Evolutionary conservation across 169 alveolate genomes (phyloP).

Genomic region (Eimeria praecox): DNA sequence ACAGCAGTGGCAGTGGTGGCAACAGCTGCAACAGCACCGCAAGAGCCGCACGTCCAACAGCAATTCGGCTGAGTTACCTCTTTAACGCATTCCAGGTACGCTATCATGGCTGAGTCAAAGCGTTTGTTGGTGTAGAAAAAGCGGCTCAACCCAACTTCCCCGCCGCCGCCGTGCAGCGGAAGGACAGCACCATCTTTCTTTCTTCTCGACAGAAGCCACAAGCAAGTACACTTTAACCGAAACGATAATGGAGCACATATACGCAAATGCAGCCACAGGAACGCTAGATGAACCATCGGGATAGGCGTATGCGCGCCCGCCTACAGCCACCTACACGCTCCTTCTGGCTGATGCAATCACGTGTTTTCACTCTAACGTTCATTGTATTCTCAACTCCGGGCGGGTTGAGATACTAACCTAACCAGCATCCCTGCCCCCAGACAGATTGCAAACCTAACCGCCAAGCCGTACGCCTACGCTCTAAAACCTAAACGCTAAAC

Average conservation of each 20-base stretch:
- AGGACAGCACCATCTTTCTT: slow-evolving; percentile 69
- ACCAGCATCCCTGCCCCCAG: background rate
- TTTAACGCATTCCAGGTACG: slow-evolving; percentile 78
- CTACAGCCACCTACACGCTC: background rate
- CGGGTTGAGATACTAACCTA: background rate
- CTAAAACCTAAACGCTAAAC: background rate
- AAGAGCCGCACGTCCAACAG: background rate
- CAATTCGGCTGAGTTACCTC: background rate
- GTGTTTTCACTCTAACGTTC: background rate
- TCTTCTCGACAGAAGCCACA: slow-evolving; percentile 40
- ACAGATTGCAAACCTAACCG: background rate
- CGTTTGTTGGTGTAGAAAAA: slow-evolving; percentile 73
- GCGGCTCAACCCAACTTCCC: slow-evolving; percentile 80
- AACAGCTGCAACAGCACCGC: background rate
- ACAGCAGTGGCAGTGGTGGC: background rate
- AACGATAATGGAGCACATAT: background rate
- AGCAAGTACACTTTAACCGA: background rate
- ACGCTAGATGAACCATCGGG: background rate
- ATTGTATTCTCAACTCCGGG: background rate
- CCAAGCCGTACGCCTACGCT: background rate
- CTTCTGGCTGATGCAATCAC: background rate
- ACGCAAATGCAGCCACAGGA: background rate
- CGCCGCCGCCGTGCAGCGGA: slow-evolving; percentile 80
- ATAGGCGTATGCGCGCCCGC: background rate
- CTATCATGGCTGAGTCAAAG: slow-evolving; percentile 80